phyloP scores from a whole-genome alignment of 441 rosid genomes.

The Jatropha podagrica region DNA sequence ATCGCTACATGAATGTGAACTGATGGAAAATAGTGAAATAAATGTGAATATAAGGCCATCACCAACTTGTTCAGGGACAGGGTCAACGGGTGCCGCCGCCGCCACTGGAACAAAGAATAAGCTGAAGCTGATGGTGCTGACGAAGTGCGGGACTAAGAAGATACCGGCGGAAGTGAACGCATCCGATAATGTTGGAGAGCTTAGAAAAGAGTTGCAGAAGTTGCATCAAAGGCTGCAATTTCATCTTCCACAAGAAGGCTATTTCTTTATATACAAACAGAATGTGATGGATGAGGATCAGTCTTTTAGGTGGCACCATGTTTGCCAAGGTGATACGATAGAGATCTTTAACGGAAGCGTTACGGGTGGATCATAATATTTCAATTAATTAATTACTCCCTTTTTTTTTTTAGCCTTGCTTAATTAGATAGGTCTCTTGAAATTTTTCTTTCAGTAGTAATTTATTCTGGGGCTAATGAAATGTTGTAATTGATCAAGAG shows the following conservation, averaged over 20 bases:
- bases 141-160: constrained; percentile 58
- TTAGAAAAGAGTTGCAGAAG: constrained; percentile 62
- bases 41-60: constrained; percentile 42
- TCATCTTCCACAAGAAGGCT: constrained; percentile 70
- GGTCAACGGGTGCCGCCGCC: constrained; percentile 11
- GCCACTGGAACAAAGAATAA: constrained; percentile 40
- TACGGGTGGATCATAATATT: constrained; percentile 53
- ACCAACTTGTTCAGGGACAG: constrained; percentile 25
- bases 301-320: constrained; percentile 79
- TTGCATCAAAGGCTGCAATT: constrained; percentile 51
- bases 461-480: no score
- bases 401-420: background rate
- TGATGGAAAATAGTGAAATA: constrained; percentile 41
- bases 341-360: constrained; percentile 79
- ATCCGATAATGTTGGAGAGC: constrained; percentile 55
- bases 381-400: background rate
- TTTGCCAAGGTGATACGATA: constrained; percentile 56
- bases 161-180: constrained; percentile 63
- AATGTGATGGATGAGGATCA: constrained; percentile 69
- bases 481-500: no score
- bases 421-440: background rate
- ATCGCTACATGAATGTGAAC: constrained; percentile 36
- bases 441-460: no score
- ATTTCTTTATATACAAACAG: constrained; percentile 68
- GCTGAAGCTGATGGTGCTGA: constrained; percentile 60